Base-by-base conservation (phyloP, 768 basidiomycete genomes). In the Mycena olivaceomarginata region DNA sequence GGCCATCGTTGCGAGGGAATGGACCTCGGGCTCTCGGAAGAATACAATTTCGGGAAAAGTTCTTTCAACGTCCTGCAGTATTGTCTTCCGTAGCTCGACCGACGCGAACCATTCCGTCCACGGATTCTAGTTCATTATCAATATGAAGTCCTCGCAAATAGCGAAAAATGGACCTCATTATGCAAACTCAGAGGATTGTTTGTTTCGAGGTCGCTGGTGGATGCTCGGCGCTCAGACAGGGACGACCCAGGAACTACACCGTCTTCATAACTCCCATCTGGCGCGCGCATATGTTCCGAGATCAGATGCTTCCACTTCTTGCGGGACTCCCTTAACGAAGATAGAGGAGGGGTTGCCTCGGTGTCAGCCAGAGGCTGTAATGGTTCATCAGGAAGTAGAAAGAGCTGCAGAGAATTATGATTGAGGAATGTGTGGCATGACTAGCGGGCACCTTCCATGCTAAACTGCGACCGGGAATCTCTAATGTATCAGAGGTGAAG, bases 11-110 rank as follows among this genome's bases (percentile, higher is more conserved):
- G 16, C 4, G n/a, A 59, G 31, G 22, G 45, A 40, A 15, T 18
- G 31, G 31, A 76, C 93, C 40, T 93, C 89, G 31, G 89, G 83
- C 31, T 93, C 90, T 39, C 95, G 93, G 85, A 99, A 99, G 87
- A 98, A 99, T 9, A 90, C 89, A 73, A 99, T 94, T 76, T 99
- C 98, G n/a, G 98, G 98, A 83, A 99, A 99, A 94, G 98, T 99
- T 81, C 98, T 90, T 80, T 98, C 97, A 0, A 99, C 98, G 82
- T 99, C 98, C 85, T 98, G 97, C 51, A 92, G 86, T 64, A 99
- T 98, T 15, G 93, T 96, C 83, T 94, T 97, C 46, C 97, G 91
- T 51, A 99, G 87, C 75, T 99, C 98, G 20, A 97, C 90, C 53
- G 97, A 92, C 40, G 93, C 89, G 84, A 99, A 99, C 96, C 97